Percentiles rank a stretch among this genome's conserved stretches.
These are phyloP conservation scores for Argentina anserina DNA, from an alignment of 306 rosid genomes.

Conservation along the genomic window DNA sequence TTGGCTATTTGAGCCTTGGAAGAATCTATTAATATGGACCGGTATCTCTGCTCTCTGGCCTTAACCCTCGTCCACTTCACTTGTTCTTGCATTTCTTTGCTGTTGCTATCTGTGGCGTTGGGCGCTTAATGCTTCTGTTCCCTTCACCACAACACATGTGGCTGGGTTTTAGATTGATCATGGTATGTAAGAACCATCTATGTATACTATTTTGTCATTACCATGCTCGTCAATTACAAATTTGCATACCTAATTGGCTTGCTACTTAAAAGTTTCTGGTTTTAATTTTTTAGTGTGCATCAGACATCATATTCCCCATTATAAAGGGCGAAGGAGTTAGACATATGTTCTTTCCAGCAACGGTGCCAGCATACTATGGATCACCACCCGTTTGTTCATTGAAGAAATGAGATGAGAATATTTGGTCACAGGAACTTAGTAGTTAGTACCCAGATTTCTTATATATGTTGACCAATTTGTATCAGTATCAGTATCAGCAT, in stretches of 20 bases:
- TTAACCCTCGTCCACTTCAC: conserved; percentile 60
- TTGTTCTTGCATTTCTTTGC: conserved; percentile 73
- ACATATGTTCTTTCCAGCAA: conserved; percentile 37
- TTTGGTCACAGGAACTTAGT: not conserved
- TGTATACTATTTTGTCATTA: not conserved
- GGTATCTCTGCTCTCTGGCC: conserved; percentile 65
- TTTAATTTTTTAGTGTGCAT: conserved; percentile 24
- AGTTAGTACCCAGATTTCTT: not conserved
- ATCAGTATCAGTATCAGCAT: not conserved
- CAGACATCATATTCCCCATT: conserved; percentile 32
- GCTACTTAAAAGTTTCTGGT: not conserved
- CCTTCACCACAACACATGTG: conserved; percentile 51
- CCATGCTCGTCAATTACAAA: not conserved
- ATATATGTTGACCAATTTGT: not conserved
- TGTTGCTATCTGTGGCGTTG: conserved; percentile 73
- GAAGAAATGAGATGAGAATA: not conserved
- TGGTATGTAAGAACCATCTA: conserved; percentile 23
- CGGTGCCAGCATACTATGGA: conserved; percentile 27
- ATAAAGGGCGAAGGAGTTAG: conserved; percentile 35
- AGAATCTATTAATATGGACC: conserved; percentile 74
- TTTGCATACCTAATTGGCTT: not conserved
- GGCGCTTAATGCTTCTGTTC: conserved; percentile 62
- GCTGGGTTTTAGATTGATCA: conserved; percentile 50
- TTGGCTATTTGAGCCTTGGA: conserved; percentile 79
- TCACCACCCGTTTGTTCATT: conserved; percentile 19